Conservation (phyloP, 169 alveolate species). For the Eimeria maxima region DNA sequence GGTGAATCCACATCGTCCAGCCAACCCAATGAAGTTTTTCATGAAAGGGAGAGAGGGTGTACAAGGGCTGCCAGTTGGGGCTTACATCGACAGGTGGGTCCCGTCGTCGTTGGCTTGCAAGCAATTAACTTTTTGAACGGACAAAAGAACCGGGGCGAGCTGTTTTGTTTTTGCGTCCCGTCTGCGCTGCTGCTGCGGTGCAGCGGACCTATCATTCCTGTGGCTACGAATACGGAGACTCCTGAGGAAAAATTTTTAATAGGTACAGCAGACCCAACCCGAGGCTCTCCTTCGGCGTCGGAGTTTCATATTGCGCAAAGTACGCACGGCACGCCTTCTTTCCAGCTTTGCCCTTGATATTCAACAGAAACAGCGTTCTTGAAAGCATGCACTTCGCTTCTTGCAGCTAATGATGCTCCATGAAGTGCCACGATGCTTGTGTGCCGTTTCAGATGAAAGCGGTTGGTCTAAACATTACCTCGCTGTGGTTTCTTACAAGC, state of each 20-base stretch:
- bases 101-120: not conserved
- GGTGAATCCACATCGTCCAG: slow-evolving; percentile 73
- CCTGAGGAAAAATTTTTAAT: slow-evolving; percentile 60
- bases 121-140: not conserved
- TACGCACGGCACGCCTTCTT: not conserved
- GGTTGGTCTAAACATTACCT: slow-evolving; percentile 72
- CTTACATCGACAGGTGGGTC: slow-evolving; percentile 73
- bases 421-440: not conserved
- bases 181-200: slow-evolving; percentile 27
- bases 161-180: not conserved
- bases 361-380: not conserved
- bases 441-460: slow-evolving; percentile 63
- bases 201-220: slow-evolving; percentile 73
- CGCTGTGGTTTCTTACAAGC: slow-evolving; percentile 58
- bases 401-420: not conserved
- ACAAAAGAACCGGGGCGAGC: not conserved
- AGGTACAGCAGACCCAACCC: slow-evolving; percentile 69
- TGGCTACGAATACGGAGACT: slow-evolving; percentile 53
- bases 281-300: slow-evolving; percentile 76
- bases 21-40: slow-evolving; percentile 69
- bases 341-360: not conserved
- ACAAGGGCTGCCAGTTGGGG: slow-evolving; percentile 69
- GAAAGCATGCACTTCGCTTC: too few species aligned
- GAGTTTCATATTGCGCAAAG: slow-evolving; percentile 56
- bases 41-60: slow-evolving; percentile 69